These are phyloP conservation scores for Climacium dendroides DNA, from an alignment of 225 moss, liverwort and hornwort species.

Conservation along the genomic window DNA sequence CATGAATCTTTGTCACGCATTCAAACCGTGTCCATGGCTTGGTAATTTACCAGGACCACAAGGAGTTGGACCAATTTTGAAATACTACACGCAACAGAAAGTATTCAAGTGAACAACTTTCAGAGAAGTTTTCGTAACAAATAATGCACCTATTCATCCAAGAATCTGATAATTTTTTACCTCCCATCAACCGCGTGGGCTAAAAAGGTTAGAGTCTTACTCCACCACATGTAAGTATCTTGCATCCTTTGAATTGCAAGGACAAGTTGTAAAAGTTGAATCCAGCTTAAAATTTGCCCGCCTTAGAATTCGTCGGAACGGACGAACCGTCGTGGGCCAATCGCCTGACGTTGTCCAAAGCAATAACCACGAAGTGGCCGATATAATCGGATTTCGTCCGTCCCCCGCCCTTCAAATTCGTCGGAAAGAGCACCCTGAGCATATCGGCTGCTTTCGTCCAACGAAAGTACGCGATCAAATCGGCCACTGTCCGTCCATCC, in stretches of 20 bases:
- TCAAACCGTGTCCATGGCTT: accelerated
- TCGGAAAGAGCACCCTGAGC: not conserved
- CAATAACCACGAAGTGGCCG: not conserved
- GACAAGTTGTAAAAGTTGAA: not conserved
- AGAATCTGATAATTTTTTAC: not conserved
- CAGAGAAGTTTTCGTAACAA: not conserved
- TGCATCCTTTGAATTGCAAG: not conserved
- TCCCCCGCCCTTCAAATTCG: not conserved
- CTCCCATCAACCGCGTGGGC: not conserved
- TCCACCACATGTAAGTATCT: no score
- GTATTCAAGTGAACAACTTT: accelerated
- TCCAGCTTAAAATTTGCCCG: not conserved
- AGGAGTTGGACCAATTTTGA: accelerated
- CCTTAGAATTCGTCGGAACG: not conserved
- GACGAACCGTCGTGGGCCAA: not conserved
- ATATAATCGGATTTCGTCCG: not conserved
- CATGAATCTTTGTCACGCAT: not conserved
- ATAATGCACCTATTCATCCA: not conserved
- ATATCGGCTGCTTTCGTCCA: not conserved
- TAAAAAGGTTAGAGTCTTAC: not conserved
- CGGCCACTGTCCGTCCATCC: not conserved
- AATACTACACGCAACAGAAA: accelerated
- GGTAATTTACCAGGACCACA: not conserved
- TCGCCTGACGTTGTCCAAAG: no score
- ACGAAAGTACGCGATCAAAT: not conserved